Conservation (phyloP, 257 asterid genomes). For the Gynochthodes officinalis region DNA sequence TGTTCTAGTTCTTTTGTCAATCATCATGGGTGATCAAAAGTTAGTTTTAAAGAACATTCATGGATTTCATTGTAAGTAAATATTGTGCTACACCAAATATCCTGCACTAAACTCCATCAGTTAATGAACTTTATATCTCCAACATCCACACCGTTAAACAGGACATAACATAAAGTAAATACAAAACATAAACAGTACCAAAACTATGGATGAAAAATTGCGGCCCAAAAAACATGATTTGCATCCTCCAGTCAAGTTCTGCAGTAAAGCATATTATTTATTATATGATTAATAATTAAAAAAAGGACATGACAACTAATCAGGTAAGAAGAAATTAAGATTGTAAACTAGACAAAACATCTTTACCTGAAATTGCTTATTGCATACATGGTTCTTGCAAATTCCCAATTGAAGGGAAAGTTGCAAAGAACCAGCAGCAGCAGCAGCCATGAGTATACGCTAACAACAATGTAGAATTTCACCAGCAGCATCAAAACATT, state of each 20-base stretch:
- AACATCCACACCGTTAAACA: not conserved
- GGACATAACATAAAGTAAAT: not conserved
- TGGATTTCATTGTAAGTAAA: not conserved
- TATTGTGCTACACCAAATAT: not conserved
- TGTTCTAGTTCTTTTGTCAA: not conserved
- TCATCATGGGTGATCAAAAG: not conserved
- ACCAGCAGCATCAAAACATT: conserved; percentile 19
- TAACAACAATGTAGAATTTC: not conserved
- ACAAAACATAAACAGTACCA: conserved; percentile 35
- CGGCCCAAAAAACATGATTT: conserved; percentile 31
- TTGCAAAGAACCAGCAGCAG: conserved; percentile 59
- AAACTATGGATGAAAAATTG: conserved; percentile 43
- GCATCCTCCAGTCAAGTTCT: conserved; percentile 41
- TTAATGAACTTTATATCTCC: not conserved
- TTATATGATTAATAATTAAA: not conserved
- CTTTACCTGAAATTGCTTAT: conserved; percentile 38
- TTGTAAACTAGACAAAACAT: not conserved
- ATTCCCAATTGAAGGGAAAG: conserved; percentile 55
- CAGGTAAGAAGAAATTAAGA: not conserved
- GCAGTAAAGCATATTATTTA: conserved; percentile 29
- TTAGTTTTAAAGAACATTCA: not conserved
- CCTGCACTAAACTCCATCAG: not conserved
- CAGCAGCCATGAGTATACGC: conserved; percentile 43
- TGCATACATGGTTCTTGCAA: conserved; percentile 52
- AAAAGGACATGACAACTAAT: conserved; percentile 4